Percentiles rank a stretch among this genome's conserved stretches.
These are phyloP conservation scores for Pythium aristosporum DNA, from an alignment of 352 stramenopile genomes.

Conservation along the genomic window DNA sequence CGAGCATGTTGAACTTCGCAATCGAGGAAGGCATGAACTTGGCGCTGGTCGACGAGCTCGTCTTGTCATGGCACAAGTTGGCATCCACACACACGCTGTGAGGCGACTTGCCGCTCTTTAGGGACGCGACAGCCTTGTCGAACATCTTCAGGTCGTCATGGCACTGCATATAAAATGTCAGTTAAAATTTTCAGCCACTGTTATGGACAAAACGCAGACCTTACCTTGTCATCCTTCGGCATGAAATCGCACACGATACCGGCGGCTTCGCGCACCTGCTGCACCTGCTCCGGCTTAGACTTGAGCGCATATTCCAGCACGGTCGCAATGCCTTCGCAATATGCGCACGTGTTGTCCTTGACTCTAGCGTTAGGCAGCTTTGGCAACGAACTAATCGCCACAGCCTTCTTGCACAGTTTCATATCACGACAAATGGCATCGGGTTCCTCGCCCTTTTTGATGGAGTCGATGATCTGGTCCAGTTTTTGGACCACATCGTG, in stretches of 20 bases:
- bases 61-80: conserved; percentile 34
- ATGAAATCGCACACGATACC: conserved; percentile 68
- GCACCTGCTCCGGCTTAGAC: conserved; percentile 56
- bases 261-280: conserved; percentile 58
- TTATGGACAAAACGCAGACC: background rate
- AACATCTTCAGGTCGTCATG: conserved; percentile 74
- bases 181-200: background rate
- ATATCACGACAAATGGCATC: conserved; percentile 66
- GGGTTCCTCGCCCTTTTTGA: conserved; percentile 62
- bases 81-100: conserved; percentile 55
- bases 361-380: background rate
- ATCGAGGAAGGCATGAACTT: conserved; percentile 28
- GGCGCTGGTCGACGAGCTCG: background rate
- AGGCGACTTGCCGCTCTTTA: conserved; percentile 59
- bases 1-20: conserved; percentile 46
- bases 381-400: background rate
- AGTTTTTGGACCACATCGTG: conserved; percentile 60
- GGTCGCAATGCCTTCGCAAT: conserved; percentile 64
- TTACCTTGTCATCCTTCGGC: conserved; percentile 57
- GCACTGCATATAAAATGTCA: conserved; percentile 33
- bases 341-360: conserved; percentile 48
- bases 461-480: conserved; percentile 56
- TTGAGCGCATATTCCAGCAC: conserved; percentile 58
- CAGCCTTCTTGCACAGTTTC: conserved; percentile 43
- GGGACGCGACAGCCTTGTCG: conserved; percentile 41